phyloP scores from a whole-genome alignment of 345 rosid genomes.

The Cochlearia excelsa region DNA sequence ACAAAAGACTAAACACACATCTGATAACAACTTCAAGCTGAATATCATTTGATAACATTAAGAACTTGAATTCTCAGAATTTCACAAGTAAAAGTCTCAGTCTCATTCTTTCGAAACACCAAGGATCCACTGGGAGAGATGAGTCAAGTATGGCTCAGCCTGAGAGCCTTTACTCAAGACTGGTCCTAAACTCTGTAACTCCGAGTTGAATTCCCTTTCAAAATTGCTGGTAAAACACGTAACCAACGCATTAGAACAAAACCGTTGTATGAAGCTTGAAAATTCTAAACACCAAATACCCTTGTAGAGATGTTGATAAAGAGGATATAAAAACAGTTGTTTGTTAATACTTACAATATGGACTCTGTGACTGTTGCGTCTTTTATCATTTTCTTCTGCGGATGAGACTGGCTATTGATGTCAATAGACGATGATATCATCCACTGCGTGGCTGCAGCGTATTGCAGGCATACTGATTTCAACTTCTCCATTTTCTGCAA shows the following conservation, averaged over 20 bases:
- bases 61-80: slow-evolving; percentile 3
- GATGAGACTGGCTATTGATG: slow-evolving; percentile 48
- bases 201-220: slow-evolving; percentile 77
- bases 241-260: slow-evolving; percentile 16
- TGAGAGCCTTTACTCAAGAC: slow-evolving; percentile 75
- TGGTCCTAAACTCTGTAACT: slow-evolving; percentile 84
- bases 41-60: slow-evolving; percentile 13
- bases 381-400: slow-evolving; percentile 43
- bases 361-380: slow-evolving; percentile 64
- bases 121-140: slow-evolving; percentile 92
- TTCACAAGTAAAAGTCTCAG: slow-evolving; percentile 16
- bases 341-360: slow-evolving; percentile 62
- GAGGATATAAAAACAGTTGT: not conserved
- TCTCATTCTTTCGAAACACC: slow-evolving; percentile 55
- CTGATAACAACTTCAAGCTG: slow-evolving; percentile 17
- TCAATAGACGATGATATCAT: slow-evolving; percentile 79
- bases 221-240: slow-evolving; percentile 55
- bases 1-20: slow-evolving; percentile 15
- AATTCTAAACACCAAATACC: not conserved
- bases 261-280: not conserved
- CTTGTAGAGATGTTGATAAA: slow-evolving; percentile 16
- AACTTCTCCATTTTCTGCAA: slow-evolving; percentile 90
- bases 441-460: slow-evolving; percentile 95
- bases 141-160: slow-evolving; percentile 91
- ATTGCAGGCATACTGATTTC: slow-evolving; percentile 79